Evolutionary conservation across 2,329 filamentous ascomycete species (phyloP).

Genomic region (Harringtonia aguacate): DNA sequence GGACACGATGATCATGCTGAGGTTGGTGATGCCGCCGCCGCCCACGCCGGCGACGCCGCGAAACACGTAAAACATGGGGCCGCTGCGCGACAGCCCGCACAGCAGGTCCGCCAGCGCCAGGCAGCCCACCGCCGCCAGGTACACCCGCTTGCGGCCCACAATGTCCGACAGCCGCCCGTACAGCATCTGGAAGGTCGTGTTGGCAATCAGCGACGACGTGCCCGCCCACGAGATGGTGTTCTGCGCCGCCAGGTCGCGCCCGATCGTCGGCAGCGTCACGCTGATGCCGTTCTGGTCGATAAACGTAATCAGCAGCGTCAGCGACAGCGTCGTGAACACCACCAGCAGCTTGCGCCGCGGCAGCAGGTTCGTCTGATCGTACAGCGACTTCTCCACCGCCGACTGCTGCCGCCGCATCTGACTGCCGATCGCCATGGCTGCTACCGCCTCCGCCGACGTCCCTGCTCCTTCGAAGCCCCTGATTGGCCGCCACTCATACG

Average conservation of each 20-base stretch:
- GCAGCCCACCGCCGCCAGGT: constrained; percentile 39
- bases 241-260: constrained; percentile 23
- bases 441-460: not conserved
- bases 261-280: constrained; percentile 36
- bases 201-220: constrained; percentile 41
- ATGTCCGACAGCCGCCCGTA: constrained; percentile 54
- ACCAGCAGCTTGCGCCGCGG: constrained; percentile 35
- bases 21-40: constrained; percentile 46
- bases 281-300: constrained; percentile 47
- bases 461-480: not conserved
- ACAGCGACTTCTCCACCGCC: constrained; percentile 2
- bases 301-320: constrained; percentile 41
- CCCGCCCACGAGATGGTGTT: constrained; percentile 46
- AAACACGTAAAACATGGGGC: constrained; percentile 50
- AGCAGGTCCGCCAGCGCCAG: constrained; percentile 46
- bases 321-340: constrained; percentile 39
- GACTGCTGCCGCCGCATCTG: not conserved
- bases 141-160: constrained; percentile 48
- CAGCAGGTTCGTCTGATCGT: constrained; percentile 42
- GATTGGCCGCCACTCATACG: no score
- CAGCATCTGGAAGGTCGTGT: constrained; percentile 53
- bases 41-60: constrained; percentile 50
- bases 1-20: constrained; percentile 51
- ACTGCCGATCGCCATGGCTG: not conserved
- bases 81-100: constrained; percentile 44